Evolutionary conservation across 192 early-diverging fungal genomes (phyloP).

Genomic region (Mortierella hygrophila): DNA sequence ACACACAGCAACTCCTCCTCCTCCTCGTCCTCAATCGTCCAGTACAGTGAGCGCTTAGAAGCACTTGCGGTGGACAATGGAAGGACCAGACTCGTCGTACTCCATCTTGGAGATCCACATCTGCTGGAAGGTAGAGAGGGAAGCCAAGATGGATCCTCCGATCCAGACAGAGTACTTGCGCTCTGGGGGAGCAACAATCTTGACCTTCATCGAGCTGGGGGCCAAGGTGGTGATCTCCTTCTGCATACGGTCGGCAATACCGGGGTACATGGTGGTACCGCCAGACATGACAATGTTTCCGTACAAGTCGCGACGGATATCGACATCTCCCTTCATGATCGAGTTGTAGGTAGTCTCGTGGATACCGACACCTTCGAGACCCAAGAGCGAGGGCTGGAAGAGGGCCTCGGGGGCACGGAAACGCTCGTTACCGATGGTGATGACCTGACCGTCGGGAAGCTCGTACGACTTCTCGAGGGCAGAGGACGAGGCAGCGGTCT

Average conservation of each 20-base stretch:
- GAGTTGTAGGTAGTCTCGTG: slow-evolving; percentile 98
- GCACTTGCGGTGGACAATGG: slow-evolving; percentile 98
- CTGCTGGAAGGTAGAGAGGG: slow-evolving; percentile 98
- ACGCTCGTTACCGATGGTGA: slow-evolving; percentile 98
- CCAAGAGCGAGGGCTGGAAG: slow-evolving; percentile 96
- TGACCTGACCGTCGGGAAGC: slow-evolving; percentile 98
- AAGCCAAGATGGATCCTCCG: slow-evolving; percentile 97
- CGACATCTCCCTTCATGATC: slow-evolving; percentile 98
- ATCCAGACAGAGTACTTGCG: slow-evolving; percentile 99
- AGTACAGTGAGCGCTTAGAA: slow-evolving; percentile 70
- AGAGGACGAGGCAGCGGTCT: slow-evolving; percentile 92
- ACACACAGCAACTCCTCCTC: slow-evolving; percentile 2
- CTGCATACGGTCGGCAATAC: slow-evolving; percentile 97
- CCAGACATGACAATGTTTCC: slow-evolving; percentile 97
- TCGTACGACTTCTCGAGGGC: slow-evolving; percentile 98
- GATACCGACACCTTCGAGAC: slow-evolving; percentile 92
- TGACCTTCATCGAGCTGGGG: slow-evolving; percentile 96
- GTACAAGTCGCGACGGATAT: slow-evolving; percentile 96
- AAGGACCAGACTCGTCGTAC: slow-evolving; percentile 97
- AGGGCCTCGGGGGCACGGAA: slow-evolving; percentile 98
- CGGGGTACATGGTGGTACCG: slow-evolving; percentile 98
- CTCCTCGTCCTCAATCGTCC: neutral
- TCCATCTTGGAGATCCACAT: slow-evolving; percentile 99
- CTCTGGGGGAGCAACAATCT: slow-evolving; percentile 98
- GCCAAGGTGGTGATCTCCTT: slow-evolving; percentile 97